phyloP scores from a whole-genome alignment of 2,329 filamentous ascomycete species.

The Escovopsis sp. region DNA sequence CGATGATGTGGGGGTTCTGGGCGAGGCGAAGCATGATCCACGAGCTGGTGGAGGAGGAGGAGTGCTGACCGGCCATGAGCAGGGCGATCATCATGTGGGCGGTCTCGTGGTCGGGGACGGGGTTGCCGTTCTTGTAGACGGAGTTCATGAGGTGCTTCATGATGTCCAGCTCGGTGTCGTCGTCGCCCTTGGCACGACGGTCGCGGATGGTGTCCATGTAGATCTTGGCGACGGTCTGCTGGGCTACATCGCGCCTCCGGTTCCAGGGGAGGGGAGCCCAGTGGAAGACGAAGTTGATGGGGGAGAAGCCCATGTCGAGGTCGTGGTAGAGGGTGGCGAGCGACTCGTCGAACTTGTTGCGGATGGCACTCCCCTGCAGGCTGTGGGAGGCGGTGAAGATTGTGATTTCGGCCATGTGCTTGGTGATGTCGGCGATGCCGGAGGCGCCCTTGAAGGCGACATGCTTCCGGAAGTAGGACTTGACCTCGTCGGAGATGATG shows the following conservation, averaged over 20 bases:
- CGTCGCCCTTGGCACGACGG: conserved; percentile 39
- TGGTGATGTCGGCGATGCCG: conserved; percentile 57
- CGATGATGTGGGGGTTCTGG: conserved; percentile 58
- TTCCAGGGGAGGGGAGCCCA: conserved; percentile 87
- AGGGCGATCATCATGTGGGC: conserved; percentile 91
- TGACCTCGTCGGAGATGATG: conserved; percentile 62
- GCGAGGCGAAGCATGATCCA: conserved; percentile 79
- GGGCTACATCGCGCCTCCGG: conserved; percentile 63
- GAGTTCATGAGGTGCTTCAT: conserved; percentile 83
- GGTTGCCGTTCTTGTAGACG: conserved; percentile 67
- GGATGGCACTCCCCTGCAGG: conserved; percentile 72
- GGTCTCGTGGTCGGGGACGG: conserved; percentile 69
- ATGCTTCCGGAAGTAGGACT: conserved; percentile 55
- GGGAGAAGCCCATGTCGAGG: conserved; percentile 77
- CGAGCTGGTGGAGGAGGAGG: conserved; percentile 66
- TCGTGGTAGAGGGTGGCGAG: conserved; percentile 78
- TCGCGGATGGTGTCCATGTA: conserved; percentile 73
- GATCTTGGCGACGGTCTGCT: conserved; percentile 64
- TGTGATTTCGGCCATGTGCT: conserved; percentile 71
- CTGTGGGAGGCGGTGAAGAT: conserved; percentile 81
- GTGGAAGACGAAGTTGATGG: conserved; percentile 80
- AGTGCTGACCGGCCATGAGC: conserved; percentile 85
- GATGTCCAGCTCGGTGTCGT: conserved; percentile 53
- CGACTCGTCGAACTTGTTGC: conserved; percentile 62
- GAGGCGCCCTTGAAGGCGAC: conserved; percentile 51